Percentiles rank a stretch among this genome's conserved stretches.
These are phyloP conservation scores for Acarospora socialis DNA, from an alignment of 2,329 filamentous ascomycete genomes.

Conservation along the genomic window DNA sequence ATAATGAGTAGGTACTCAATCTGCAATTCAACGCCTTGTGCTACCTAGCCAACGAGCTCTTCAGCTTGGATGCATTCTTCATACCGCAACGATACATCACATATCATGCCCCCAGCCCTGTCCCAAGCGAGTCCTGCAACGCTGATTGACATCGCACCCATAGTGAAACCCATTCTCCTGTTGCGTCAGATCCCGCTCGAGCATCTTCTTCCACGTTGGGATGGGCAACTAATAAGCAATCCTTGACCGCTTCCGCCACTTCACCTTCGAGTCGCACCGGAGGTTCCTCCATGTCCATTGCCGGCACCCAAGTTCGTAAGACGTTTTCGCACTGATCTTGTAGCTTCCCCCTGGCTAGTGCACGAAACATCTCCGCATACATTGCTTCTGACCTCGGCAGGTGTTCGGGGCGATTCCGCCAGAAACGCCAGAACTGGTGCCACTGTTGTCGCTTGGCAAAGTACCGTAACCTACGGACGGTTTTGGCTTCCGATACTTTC, in stretches of 20 bases:
- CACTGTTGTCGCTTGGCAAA: conserved; percentile 38
- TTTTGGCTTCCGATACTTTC: conserved; percentile 18
- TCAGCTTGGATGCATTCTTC: too few relatives aligned
- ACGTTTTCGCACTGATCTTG: conserved; percentile 32
- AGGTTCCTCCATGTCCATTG: conserved; percentile 44
- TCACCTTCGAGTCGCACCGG: conserved; percentile 31
- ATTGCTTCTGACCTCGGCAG: conserved; percentile 35
- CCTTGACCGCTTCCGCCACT: conserved; percentile 36
- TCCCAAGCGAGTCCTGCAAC: too few relatives aligned
- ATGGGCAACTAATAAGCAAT: conserved; percentile 43
- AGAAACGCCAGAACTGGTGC: conserved; percentile 46
- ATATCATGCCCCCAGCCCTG: too few relatives aligned
- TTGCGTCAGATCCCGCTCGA: conserved; percentile 4
- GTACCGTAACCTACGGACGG: conserved; percentile 21
- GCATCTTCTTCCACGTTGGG: conserved; percentile 30
- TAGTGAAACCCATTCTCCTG: conserved; percentile 5
- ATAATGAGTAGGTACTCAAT: too few relatives aligned
- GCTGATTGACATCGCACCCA: conserved; percentile 9
- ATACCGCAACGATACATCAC: too few relatives aligned
- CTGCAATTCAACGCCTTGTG: too few relatives aligned
- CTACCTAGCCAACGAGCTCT: too few relatives aligned
- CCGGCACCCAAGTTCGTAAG: conserved; percentile 40
- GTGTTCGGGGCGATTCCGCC: conserved; percentile 40
- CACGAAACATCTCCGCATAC: conserved; percentile 41
- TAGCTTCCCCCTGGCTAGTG: conserved; percentile 33